Percentiles rank a stretch among this genome's conserved stretches.
Evolutionary conservation across 441 rosid genomes (phyloP).

Genomic region (Adansonia gregorii): DNA sequence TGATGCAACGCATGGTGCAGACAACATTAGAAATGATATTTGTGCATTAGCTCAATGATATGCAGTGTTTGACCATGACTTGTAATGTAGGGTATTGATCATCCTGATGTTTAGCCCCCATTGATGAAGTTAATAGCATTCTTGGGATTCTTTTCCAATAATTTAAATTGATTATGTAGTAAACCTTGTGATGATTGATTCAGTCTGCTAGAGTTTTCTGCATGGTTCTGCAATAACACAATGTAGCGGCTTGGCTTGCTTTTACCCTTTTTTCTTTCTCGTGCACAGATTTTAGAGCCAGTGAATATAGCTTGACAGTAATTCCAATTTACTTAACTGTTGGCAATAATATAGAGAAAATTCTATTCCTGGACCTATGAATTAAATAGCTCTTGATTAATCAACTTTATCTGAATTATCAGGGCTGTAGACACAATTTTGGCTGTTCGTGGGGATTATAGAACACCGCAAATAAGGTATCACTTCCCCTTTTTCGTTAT

Average conservation of each 20-base stretch:
- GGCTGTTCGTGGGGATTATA: slow-evolving; percentile 67
- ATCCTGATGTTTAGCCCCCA: slow-evolving; percentile 30
- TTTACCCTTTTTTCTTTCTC: neutral
- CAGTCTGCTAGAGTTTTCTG: neutral
- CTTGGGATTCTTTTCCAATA: neutral
- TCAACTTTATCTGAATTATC: slow-evolving; percentile 33
- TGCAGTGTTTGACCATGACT: slow-evolving; percentile 85
- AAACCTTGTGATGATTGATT: slow-evolving; percentile 26
- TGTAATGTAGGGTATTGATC: slow-evolving; percentile 92
- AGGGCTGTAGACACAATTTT: slow-evolving; percentile 88
- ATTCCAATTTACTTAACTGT: neutral
- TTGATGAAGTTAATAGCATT: slow-evolving; percentile 4
- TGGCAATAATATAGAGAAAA: neutral
- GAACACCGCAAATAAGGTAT: slow-evolving; percentile 81
- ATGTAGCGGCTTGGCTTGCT: neutral
- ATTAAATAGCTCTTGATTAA: neutral
- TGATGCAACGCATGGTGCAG: slow-evolving; percentile 99
- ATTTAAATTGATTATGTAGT: slow-evolving; percentile 17
- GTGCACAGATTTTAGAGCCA: neutral
- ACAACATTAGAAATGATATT: slow-evolving; percentile 95
- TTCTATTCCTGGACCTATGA: slow-evolving; percentile 4
- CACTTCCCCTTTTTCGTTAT: neutral
- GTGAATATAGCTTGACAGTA: slow-evolving; percentile 11
- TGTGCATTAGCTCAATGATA: slow-evolving; percentile 97
- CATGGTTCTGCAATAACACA: neutral